Base-by-base conservation (phyloP, 768 basidiomycete genomes). In the Mrakia gelida region DNA sequence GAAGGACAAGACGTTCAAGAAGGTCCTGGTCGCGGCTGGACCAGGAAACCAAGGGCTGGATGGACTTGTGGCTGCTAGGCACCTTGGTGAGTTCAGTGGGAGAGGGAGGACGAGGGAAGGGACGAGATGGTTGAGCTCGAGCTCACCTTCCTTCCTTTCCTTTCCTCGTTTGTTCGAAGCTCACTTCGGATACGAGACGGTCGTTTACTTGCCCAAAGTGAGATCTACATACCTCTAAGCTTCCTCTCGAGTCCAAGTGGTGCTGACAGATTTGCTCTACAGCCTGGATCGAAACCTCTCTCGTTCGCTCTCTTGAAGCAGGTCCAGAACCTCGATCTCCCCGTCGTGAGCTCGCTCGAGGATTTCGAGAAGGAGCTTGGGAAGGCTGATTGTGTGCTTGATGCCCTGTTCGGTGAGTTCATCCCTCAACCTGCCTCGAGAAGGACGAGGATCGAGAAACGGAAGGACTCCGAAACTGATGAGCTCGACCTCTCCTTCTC, bases 151-250 rank as follows among this genome's bases (percentile, higher is more conserved):
- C n/a, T 32, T 32, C 28, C 30, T 16, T 73, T 41, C 1, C 70
- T 71, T 43, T 30, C 41, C 2, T 71, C 26, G 45, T 43, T 49
- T 6, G 23, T 73, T 26, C 10, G 45, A 49, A 95, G 93, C 91
- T 15, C 91, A 94, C 89, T 98, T 98, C 84, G 93, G 93, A 4
- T 98, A 97, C 83, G 86, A 88, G 63, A 92, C 95, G 0, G 92
- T 89, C 0, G 88, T 99, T 26, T 98, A 93, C 85, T 91, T 96
- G 88, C 97, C 97, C 8, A 98, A 98, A 89, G 93, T 92, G 80
- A 28, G 79, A 68, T 32, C 34, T 32, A n/a, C n/a, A n/a, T 34
- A 21, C 59, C 21, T n/a, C n/a, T n/a, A n/a, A n/a, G n/a, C n/a
- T n/a, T n/a, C n/a, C n/a, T n/a, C n/a, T n/a, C n/a, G n/a, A 54